These are phyloP conservation scores for Lepidium didymum DNA, from an alignment of 345 rosid genomes.

Conservation along the genomic window DNA sequence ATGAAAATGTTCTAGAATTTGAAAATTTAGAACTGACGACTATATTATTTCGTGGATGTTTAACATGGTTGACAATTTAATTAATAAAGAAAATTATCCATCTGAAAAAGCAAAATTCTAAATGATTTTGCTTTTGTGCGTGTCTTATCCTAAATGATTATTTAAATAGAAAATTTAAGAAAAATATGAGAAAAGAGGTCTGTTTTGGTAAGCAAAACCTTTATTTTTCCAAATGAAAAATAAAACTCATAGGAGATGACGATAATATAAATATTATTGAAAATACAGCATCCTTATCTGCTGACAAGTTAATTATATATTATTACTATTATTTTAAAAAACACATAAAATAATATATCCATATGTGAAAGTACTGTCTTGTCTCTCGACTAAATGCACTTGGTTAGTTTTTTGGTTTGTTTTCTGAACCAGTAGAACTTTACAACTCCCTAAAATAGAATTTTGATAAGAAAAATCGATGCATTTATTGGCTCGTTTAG, in stretches of 20 bases:
- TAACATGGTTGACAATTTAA: slow-evolving; percentile 10
- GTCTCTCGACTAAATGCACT: neutral
- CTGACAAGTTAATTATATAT: neutral
- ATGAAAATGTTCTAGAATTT: neutral
- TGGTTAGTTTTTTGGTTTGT: no score
- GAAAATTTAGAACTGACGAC: neutral
- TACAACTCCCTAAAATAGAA: no score
- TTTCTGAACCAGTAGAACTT: no score
- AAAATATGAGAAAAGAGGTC: neutral
- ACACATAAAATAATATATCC: neutral
- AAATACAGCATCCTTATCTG: slow-evolving; percentile 19
- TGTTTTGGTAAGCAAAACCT: slow-evolving; percentile 1
- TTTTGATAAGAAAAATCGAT: no score
- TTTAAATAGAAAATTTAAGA: neutral
- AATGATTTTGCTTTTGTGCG: slow-evolving; percentile 1
- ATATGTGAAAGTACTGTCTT: neutral
- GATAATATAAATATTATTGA: neutral
- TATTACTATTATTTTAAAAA: neutral
- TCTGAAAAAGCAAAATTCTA: neutral
- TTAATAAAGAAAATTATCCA: slow-evolving; percentile 6
- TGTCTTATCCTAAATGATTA: slow-evolving; percentile 2
- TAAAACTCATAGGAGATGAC: neutral
- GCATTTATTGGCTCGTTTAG: no score
- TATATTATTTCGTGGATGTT: neutral
- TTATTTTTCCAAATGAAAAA: neutral